Percentiles rank a stretch among this genome's conserved stretches.
phyloP scores from a whole-genome alignment of 768 basidiomycete species.

The Naganishia friedmannii region DNA sequence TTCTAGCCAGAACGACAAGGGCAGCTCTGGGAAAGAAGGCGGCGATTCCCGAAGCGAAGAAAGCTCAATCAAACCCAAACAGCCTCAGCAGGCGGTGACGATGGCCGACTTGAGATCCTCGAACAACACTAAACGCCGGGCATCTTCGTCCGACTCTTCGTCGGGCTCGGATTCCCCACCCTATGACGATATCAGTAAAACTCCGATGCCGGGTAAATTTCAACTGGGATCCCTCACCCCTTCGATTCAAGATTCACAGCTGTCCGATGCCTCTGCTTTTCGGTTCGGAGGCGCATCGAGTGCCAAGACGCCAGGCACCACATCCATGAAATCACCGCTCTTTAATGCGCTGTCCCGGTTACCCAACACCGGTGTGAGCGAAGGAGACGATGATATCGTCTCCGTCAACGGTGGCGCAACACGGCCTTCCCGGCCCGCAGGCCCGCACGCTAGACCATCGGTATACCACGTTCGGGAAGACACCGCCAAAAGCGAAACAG shows the following conservation, averaged over 20 bases:
- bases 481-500: constrained; percentile 10
- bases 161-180: constrained; percentile 14
- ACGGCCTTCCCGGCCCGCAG: background rate
- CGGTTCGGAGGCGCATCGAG: background rate
- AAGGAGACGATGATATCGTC: background rate
- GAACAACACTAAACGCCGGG: constrained; percentile 16
- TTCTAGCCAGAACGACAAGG: background rate
- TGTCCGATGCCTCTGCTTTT: constrained; percentile 9
- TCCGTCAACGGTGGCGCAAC: background rate
- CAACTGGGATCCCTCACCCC: constrained; percentile 7
- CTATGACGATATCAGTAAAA: constrained; percentile 9
- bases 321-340: constrained; percentile 4
- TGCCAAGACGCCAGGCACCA: background rate
- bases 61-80: background rate
- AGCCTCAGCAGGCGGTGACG: constrained; percentile 15
- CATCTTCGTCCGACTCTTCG: constrained; percentile 1
- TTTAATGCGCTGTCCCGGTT: background rate
- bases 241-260: constrained; percentile 16
- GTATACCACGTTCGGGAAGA: constrained; percentile 9
- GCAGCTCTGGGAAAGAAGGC: background rate
- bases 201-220: constrained; percentile 9
- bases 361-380: background rate
- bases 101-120: constrained; percentile 21
- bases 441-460: background rate
- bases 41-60: background rate